Evolutionary conservation across 2,329 filamentous ascomycete genomes (phyloP), one percentile per base, ranked within the genome.

Genomic region (Botryotinia globosa): DNA sequence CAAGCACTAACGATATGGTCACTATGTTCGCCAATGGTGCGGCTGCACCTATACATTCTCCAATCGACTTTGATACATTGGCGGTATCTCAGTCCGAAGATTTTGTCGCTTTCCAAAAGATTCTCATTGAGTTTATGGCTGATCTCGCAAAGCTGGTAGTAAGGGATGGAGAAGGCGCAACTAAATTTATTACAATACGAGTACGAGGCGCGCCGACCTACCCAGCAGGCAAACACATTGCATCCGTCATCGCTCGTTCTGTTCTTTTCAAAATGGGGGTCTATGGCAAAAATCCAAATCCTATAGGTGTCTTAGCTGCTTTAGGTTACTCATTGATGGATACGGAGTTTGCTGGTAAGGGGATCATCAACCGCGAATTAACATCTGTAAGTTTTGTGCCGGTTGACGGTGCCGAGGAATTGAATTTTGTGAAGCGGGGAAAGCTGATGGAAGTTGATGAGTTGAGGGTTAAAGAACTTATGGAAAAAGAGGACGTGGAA

Each of bases 401-500:
- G 10, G 22, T 39, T n/a, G 44, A 66, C 37, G 32, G 32, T 37
- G 4, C 32, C 8, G 22, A 39, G 22, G 45, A 39, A 54, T 29
- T 66, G 64, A 32, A 54, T 37, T 66, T 66, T 29, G 45, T 66
- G 32, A 54, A 54, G 18, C 34, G 20, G 2, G 45, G 32, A 29
- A 29, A 25, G 25, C 45, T 39, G 25, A 34, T 66, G 25, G 34
- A 66, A 22, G 64, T 66, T 66, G 32, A 66, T 39, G 45, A 39
- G 32, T 5, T 39, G 44, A 39, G 32, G 32, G 16, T 51, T 29
- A 54, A 39, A 25, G 14, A 39, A 34, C 22, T 66, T 10, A 66
- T 66, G 45, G 45, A 66, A 48, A n/a, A 39, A 54, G 64, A 54
- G 25, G 45, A 66, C 8, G 22, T 66, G 14, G 64, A 66, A 48